These are phyloP conservation scores for Baorangia bicolor DNA, from an alignment of 768 basidiomycete species.

Conservation along the genomic window DNA sequence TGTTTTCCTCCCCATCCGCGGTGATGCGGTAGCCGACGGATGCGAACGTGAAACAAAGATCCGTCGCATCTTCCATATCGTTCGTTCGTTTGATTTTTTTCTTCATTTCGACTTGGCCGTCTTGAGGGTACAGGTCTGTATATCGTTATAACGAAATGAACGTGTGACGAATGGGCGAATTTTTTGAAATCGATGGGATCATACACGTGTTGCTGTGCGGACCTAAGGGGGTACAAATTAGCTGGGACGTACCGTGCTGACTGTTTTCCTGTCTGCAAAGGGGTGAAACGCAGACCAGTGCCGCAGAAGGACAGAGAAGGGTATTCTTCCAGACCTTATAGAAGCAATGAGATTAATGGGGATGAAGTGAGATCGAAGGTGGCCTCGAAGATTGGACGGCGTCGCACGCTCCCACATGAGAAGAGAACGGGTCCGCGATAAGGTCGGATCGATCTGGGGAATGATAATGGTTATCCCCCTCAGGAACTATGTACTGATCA, in stretches of 20 bases:
- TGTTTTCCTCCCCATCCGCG: conserved; percentile 8
- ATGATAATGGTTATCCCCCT: conserved; percentile 12
- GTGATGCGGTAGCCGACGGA: conserved; percentile 9
- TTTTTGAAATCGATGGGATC: neutral
- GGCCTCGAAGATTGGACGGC: conserved; percentile 17
- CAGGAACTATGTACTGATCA: conserved; percentile 11
- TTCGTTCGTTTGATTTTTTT: neutral
- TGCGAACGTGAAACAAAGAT: conserved; percentile 7
- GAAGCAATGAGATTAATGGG: conserved; percentile 4
- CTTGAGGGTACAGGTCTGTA: neutral
- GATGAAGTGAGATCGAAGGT: conserved; percentile 1
- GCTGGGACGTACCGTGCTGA: neutral
- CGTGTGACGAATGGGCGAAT: conserved; percentile 7
- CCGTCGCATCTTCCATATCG: conserved; percentile 9
- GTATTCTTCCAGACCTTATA: neutral
- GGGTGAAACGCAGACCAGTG: conserved; percentile 4
- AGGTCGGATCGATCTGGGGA: conserved; percentile 22
- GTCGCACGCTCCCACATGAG: conserved; percentile 2
- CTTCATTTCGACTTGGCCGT: conserved; percentile 1
- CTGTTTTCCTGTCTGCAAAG: neutral
- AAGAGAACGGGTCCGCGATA: conserved; percentile 13
- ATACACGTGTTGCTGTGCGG: conserved; percentile 13
- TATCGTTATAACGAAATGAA: conserved; percentile 10
- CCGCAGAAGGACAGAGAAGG: neutral
- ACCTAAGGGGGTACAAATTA: neutral